Conservation (phyloP, 805 yeast genomes). For the Zygosaccharomyces kombuchaensis region DNA sequence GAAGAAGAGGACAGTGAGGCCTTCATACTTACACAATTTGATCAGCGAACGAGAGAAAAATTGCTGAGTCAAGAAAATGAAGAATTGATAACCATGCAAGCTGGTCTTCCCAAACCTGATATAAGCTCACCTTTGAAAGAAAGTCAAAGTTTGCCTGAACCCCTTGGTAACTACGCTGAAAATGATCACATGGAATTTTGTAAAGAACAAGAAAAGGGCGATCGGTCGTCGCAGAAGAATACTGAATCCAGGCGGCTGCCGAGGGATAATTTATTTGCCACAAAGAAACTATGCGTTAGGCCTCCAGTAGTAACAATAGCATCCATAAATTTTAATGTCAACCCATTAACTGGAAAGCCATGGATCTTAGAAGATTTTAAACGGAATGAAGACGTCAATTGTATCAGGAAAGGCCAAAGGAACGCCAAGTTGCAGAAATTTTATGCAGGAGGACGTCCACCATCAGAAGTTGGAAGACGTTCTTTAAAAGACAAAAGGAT, state of each 20-base stretch:
- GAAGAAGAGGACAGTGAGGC: slow-evolving; percentile 21
- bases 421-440: slow-evolving; percentile 18
- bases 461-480: slow-evolving; percentile 5
- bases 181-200: background rate
- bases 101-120: slow-evolving; percentile 5
- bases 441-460: slow-evolving; percentile 21
- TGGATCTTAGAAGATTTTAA: slow-evolving; percentile 36
- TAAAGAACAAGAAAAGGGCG: background rate
- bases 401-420: slow-evolving; percentile 14
- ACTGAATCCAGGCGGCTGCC: background rate
- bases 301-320: background rate
- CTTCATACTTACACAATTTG: slow-evolving; percentile 24
- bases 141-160: slow-evolving; percentile 10
- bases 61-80: slow-evolving; percentile 2
- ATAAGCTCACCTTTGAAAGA: slow-evolving; percentile 15
- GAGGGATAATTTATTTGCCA: background rate
- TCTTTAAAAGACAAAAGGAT: slow-evolving; percentile 1
- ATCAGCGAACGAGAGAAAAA: slow-evolving; percentile 10
- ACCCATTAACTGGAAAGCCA: slow-evolving; percentile 29
- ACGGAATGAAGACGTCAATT: slow-evolving; percentile 20
- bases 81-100: background rate
- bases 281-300: slow-evolving; percentile 5
- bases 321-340: slow-evolving; percentile 18
- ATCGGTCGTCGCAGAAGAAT: background rate
- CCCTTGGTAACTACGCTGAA: slow-evolving; percentile 1